Base-by-base conservation (phyloP, 805 yeast species). In the Gaillardinia entomophila region DNA sequence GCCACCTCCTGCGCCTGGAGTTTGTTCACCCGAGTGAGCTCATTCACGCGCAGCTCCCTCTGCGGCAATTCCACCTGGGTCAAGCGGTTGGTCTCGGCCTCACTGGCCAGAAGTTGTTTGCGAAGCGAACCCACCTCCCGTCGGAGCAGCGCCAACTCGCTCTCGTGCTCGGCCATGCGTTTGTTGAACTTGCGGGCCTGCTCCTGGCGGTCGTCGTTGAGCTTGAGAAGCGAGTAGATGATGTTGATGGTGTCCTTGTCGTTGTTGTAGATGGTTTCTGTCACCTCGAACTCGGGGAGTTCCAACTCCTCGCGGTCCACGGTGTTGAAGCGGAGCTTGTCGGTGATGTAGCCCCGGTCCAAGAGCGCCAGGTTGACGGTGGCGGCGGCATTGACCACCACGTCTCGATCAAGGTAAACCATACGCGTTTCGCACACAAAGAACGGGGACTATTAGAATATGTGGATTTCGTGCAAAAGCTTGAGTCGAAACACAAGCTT, bases 211-310 rank as follows among this genome's bases (percentile, higher is more conserved):
- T 64, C 36, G 26, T 61, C 66, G n/a, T 56, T 46, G 22, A 50
- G 49, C 37, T 48, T 60, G 24, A 50, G 35, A 20, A 53, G 51
- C 10, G 64, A 53, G 39, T 63, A 61, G 2, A 66, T 49, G 23
- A 61, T 51, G 36, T 66, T 65, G 28, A 66, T 59, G 20, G 48
- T 38, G 35, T 57, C 56, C 32, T 58, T 57, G 45, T 62, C 69
- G 42, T 62, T 62, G 32, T 57, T 49, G 35, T 58, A 66, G 15
- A 61, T 28, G 11, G 33, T 31, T 12, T 60, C 63, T 4, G 59
- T 54, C 10, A 59, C 33, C 16, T 41, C 36, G n/a, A 35, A 24
- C n/a, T 35, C 28, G 15, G 33, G 22, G 11, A 38, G 28, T 4
- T 27, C 34, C 23, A 65, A 45, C 7, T 51, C 48, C 12, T 46